Evolutionary conservation across 768 basidiomycete species (phyloP), one percentile per base, ranked within the genome.

Genomic region (Royoungia palumana): DNA sequence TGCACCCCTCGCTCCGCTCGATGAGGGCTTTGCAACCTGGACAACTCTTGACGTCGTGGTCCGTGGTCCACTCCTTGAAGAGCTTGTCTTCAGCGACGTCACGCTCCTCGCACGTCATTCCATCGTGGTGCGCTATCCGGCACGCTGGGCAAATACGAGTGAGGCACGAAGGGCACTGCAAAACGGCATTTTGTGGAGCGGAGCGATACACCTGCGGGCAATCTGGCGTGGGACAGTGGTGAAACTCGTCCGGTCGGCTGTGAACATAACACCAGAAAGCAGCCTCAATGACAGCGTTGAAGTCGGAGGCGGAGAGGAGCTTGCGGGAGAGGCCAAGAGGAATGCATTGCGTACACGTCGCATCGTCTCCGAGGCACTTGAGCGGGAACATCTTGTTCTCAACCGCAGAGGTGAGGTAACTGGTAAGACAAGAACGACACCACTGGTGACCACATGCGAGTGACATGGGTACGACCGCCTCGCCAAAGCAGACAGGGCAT

Each of bases 181-280:
- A 63, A 9, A 78, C 69, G 6, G 75, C 71, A 19, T 77, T 78
- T 11, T 63, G 64, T 1, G 76, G 69, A 0, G 75, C 77, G 2
- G 74, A 59, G 22, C 87, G 81, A 61, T 91, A 92, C 6, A 89
- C 74, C 57, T 89, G 84, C 0, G 72, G 71, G 56, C 89, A 92
- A 61, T 91, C 86, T 0, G 89, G 83, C 0, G 87, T 83, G 0
- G 89, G 89, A 65, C 89, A 92, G 56, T 81, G 83, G 50, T 79
- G 75, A 56, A 85, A 85, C 49, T 89, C 83, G 8, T 74, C 67
- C 0, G 85, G 73, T 32, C 76, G 77, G 2, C 76, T 66, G 50
- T 83, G 79, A 17, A 88, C 71, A 58, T 89, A 73, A 0, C 76
- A 64, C n/a, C 78, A 70, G 55, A 85, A 83, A 0, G 87, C 77